Percentiles rank a stretch among this genome's conserved stretches.
Evolutionary conservation across 2,329 filamentous ascomycete genomes (phyloP).

Genomic region (Volutella citrinella): DNA sequence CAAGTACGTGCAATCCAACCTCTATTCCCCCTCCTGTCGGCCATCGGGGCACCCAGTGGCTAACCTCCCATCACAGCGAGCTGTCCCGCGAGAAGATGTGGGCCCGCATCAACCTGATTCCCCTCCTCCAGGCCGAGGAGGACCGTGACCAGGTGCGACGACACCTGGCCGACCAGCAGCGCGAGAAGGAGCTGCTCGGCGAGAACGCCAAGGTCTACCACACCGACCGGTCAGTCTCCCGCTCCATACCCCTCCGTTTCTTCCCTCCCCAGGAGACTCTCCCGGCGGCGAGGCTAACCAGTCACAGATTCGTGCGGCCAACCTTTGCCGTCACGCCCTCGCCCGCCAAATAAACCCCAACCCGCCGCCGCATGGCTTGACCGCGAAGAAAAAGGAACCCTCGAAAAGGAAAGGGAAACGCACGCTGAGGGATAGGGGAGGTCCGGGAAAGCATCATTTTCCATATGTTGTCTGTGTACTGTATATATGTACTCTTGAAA

Average conservation of each 20-base stretch:
- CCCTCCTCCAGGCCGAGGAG: conserved; percentile 90
- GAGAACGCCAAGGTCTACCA: conserved; percentile 83
- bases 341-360: conserved; percentile 49
- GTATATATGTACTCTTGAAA: too few relatives aligned
- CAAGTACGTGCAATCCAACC: conserved; percentile 79
- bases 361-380: too few relatives aligned
- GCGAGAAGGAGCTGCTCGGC: conserved; percentile 88
- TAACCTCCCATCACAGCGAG: conserved; percentile 57
- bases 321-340: conserved; percentile 73
- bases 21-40: too few relatives aligned
- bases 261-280: not conserved
- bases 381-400: too few relatives aligned
- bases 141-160: conserved; percentile 91
- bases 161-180: conserved; percentile 78
- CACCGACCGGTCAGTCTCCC: conserved; percentile 68
- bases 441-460: too few relatives aligned
- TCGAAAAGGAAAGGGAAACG: conserved; percentile 3
- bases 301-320: conserved; percentile 70
- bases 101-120: conserved; percentile 92
- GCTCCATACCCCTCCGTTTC: not conserved
- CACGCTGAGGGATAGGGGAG: conserved; percentile 1
- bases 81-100: conserved; percentile 97
- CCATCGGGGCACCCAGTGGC: too few relatives aligned
- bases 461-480: too few relatives aligned
- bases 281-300: conserved; percentile 1